Evolutionary conservation across 805 yeast genomes (phyloP).

Genomic region (Blastobotrys americana): DNA sequence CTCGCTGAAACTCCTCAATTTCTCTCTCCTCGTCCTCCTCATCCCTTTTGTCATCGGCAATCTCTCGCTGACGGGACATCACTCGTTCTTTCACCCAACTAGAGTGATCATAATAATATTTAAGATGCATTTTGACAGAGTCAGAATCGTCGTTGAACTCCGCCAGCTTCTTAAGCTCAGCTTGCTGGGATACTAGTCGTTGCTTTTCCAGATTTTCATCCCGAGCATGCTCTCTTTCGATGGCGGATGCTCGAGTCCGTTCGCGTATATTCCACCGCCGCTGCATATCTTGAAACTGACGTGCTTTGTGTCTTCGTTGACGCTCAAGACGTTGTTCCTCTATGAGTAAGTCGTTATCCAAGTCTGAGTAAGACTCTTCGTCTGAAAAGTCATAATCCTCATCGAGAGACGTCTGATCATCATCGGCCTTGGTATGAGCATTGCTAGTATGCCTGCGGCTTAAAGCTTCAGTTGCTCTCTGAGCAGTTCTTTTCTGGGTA

Average conservation of each 20-base stretch:
- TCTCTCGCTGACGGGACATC: slow-evolving; percentile 17
- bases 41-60: slow-evolving; percentile 16
- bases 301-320: slow-evolving; percentile 8
- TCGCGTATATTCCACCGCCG: slow-evolving; percentile 33
- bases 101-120: slow-evolving; percentile 23
- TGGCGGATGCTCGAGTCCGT: slow-evolving; percentile 32
- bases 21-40: slow-evolving; percentile 18
- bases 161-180: slow-evolving; percentile 11
- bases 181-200: slow-evolving; percentile 7
- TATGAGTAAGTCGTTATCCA: slow-evolving; percentile 10
- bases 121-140: slow-evolving; percentile 8
- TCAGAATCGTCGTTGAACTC: slow-evolving; percentile 21
- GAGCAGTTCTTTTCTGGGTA: slow-evolving; percentile 11
- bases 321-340: slow-evolving; percentile 8
- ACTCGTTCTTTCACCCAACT: slow-evolving; percentile 22
- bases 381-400: slow-evolving; percentile 9
- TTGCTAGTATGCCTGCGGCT: slow-evolving; percentile 2
- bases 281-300: slow-evolving; percentile 27
- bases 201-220: slow-evolving; percentile 9
- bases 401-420: slow-evolving; percentile 5
- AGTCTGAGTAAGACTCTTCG: slow-evolving; percentile 7
- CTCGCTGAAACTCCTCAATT: slow-evolving; percentile 2
- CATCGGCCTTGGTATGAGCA: slow-evolving; percentile 4
- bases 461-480: slow-evolving; percentile 8
- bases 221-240: slow-evolving; percentile 16